Conservation (phyloP, 441 rosid genomes). For the Sinapis alba region DNA sequence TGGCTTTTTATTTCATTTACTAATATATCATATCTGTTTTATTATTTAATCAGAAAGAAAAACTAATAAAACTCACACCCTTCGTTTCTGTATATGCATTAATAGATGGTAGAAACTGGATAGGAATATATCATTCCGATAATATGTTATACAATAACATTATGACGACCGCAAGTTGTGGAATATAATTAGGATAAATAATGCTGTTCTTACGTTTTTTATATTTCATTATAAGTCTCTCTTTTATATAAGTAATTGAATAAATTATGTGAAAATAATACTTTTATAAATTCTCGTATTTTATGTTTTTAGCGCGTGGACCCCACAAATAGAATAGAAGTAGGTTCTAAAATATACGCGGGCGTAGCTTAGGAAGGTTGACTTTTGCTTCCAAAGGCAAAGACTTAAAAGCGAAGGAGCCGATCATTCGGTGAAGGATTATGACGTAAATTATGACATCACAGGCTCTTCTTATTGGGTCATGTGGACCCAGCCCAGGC, state of each 20-base stretch:
- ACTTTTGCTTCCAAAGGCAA: conserved; percentile 32
- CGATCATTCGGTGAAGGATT: conserved; percentile 16
- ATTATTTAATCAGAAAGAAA: neutral
- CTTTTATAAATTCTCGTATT: neutral
- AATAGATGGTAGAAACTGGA: neutral
- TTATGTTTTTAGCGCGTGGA: conserved; percentile 29
- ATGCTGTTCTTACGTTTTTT: neutral
- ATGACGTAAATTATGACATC: conserved; percentile 24
- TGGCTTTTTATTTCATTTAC: conserved; percentile 9
- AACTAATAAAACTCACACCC: neutral
- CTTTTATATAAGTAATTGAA: neutral
- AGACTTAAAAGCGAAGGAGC: conserved; percentile 32
- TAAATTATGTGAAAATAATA: neutral
- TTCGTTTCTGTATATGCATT: neutral
- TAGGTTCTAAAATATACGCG: conserved; percentile 24
- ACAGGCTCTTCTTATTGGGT: conserved; percentile 22
- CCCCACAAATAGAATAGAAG: conserved; percentile 17
- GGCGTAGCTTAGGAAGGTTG: conserved; percentile 37
- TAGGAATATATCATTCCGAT: conserved; percentile 3
- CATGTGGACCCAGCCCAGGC: conserved; percentile 32
- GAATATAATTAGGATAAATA: conserved; percentile 11
- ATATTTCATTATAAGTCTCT: neutral
- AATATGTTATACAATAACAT: neutral
- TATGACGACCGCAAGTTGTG: conserved; percentile 25
- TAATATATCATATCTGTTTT: neutral